These are phyloP conservation scores for Myriosclerotinia duriaeana DNA, from an alignment of 2,329 filamentous ascomycete species.

Conservation along the genomic window DNA sequence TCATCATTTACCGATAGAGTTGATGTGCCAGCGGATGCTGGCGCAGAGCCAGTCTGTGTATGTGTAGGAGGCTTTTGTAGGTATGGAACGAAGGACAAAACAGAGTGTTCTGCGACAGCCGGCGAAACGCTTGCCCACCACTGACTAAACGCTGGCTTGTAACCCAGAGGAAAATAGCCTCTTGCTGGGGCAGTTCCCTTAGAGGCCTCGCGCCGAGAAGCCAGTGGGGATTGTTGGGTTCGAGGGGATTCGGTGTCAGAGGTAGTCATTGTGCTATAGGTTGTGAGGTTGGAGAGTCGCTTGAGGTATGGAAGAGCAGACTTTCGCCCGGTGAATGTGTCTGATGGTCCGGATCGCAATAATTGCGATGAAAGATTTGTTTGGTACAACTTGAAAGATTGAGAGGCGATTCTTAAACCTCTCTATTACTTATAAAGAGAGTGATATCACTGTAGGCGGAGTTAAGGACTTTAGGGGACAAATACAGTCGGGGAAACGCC, in stretches of 20 bases:
- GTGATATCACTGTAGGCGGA: constrained; percentile 25
- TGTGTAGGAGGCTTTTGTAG: constrained; percentile 65
- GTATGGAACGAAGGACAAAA: constrained; percentile 82
- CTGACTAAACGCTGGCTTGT: constrained; percentile 87
- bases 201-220: constrained; percentile 48
- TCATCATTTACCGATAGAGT: constrained; percentile 41
- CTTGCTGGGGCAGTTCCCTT: constrained; percentile 36
- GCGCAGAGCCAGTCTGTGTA: constrained; percentile 55
- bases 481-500: constrained; percentile 8
- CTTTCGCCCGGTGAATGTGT: constrained; percentile 36
- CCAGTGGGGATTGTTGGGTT: constrained; percentile 48
- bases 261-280: constrained; percentile 40
- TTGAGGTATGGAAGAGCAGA: constrained; percentile 32
- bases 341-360: constrained; percentile 37
- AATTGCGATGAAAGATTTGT: constrained; percentile 38
- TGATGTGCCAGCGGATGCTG: constrained; percentile 46
- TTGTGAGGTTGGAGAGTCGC: constrained; percentile 36
- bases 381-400: constrained; percentile 41
- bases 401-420: constrained; percentile 33
- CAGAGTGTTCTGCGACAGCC: constrained; percentile 79
- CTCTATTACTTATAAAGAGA: constrained; percentile 27
- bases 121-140: constrained; percentile 92
- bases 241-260: constrained; percentile 40
- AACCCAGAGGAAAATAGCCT: constrained; percentile 77
- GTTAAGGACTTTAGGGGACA: constrained; percentile 12